Base-by-base conservation (phyloP, 768 basidiomycete species). In the Filobasidium floriforme region DNA sequence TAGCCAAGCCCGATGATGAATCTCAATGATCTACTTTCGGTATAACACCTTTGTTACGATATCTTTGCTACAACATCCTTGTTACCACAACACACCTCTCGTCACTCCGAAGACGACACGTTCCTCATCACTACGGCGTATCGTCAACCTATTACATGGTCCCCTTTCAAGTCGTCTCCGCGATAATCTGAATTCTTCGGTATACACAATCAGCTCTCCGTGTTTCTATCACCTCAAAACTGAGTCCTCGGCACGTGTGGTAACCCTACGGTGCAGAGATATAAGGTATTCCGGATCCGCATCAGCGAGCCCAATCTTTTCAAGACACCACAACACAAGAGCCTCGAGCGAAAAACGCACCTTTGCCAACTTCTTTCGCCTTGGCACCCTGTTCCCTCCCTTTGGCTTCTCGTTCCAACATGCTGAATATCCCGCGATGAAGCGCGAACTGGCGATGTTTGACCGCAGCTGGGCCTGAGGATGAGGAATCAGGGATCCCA, bases 381-480 rank as follows among this genome's bases (percentile, higher is more conserved):
- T 57, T 60, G 28, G 64, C 72, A 68, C 44, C 91, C 73, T 88
- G 88, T 71, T 82, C 86, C 68, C 84, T 81, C 73, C 87, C 86
- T 74, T 82, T 87, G 26, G 85, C 84, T 73, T 92, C 90, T 12
- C 81, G 80, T 67, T 85, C 84, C 28, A 92, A 85, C 84, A 94
- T 86, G 77, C 82, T 81, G 75, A 89, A 96, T 68, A 89, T 85
- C 68, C 88, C 85, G 46, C 90, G 84, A 79, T 94, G 90, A n/a
- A 96, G 81, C 10, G 83, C 81, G 73, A 87, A 96, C 68, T 86
- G 84, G 73, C 87, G 83, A 80, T 93, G 92, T 10, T 60, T 60
- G 29, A 18, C 51, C 22, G 59, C 24, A 12, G 73, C 72, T 9
- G 70, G 60, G 15, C 66, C 65, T 1, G 74, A 67, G 41, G 68